Percentiles rank a stretch among this genome's conserved stretches.
These are phyloP conservation scores for Fusarium brachygibbosum DNA, from an alignment of 2,329 filamentous ascomycete genomes.

Conservation along the genomic window DNA sequence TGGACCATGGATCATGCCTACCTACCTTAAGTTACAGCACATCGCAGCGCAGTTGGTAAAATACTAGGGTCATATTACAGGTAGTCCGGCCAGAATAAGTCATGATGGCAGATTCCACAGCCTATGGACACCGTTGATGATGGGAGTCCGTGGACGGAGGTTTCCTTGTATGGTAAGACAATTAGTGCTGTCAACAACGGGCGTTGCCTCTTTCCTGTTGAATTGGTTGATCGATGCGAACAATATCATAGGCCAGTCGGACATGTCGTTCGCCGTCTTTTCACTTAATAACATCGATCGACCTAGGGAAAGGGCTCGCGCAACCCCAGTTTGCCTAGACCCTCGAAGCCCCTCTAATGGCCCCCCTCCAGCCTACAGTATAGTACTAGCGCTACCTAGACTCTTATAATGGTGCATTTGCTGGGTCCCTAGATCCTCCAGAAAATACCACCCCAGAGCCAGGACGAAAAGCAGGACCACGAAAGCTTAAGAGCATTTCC, in stretches of 20 bases:
- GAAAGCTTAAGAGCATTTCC: not conserved
- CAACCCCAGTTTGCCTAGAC: conserved; percentile 49
- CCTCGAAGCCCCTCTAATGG: conserved; percentile 34
- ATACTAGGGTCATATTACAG: not conserved
- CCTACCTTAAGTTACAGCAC: not conserved
- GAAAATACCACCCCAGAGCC: conserved; percentile 24
- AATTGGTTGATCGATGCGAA: not conserved
- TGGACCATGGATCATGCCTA: conserved; percentile 10
- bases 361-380: conserved; percentile 22
- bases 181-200: not conserved
- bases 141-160: conserved; percentile 4
- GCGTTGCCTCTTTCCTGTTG: not conserved
- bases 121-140: not conserved
- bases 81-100: conserved; percentile 20
- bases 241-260: not conserved
- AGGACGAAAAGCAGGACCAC: conserved; percentile 2
- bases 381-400: conserved; percentile 20
- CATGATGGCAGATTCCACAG: conserved; percentile 20
- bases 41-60: not conserved
- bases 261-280: not conserved
- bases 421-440: conserved; percentile 30
- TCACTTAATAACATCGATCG: conserved; percentile 14
- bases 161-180: conserved; percentile 8
- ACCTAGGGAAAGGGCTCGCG: conserved; percentile 42
- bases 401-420: conserved; percentile 35